Base-by-base conservation (phyloP, 78 protist species). In the Abeoforma whisleri region DNA sequence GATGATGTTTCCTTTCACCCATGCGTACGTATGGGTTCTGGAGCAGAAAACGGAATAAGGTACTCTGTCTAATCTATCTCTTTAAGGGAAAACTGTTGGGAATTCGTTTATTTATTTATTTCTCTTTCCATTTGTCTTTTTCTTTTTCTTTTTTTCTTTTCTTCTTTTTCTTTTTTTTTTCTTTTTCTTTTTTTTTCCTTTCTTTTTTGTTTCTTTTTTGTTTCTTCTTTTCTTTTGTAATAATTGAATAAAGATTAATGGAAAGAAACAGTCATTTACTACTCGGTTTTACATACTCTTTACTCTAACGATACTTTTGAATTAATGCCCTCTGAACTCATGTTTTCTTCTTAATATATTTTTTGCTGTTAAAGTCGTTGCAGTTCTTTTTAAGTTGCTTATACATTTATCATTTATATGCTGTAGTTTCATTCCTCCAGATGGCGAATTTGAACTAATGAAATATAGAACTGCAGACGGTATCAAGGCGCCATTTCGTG, bases 401-500 rank as follows among this genome's bases (percentile, higher is more conserved):
- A n/a, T n/a, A n/a, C n/a, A n/a, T n/a, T n/a, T n/a, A n/a, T n/a
- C n/a, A n/a, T n/a, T n/a, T n/a, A n/a, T n/a, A n/a, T 48, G 12
- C 12, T 48, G 37, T 57, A 84, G 93, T 16, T 97, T 98, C 90
- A 79, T 95, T 62, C 99, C 99, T 19, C 99, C 99, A 31, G 99
- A 98, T 57, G 99, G 99, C 57, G 98, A 95, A 80, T 98, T 96
- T 84, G 96, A 91, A 85, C 91, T 98, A 75, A 98, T 97, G 99
- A 73, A 73, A 87, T 95, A 97, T 88, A 97, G 99, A 72, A 90
- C 95, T n/a, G 90, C 98, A 16, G 93, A 95, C 40, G 90, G 90
- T 81, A 90, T 97, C 77, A 84, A 88, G 70, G 86, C 91, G 23
- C 98, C 99, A 32, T 96, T 96, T 94, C 72, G 84, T 35, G 92